Evolutionary conservation across 2,329 filamentous ascomycete species (phyloP).

Genomic region (Epichloe festucae): DNA sequence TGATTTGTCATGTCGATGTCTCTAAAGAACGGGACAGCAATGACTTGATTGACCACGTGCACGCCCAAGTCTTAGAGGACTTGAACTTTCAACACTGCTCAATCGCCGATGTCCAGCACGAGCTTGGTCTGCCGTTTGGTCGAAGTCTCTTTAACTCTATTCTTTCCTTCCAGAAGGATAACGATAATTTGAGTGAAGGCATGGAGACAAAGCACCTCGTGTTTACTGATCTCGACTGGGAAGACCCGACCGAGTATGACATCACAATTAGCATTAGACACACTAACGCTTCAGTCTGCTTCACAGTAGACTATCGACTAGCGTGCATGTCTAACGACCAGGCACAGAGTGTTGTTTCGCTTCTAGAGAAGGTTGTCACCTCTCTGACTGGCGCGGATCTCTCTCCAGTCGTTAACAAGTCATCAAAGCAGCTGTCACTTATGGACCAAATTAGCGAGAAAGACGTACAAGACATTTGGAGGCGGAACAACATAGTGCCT

Average conservation of each 20-base stretch:
- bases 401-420: background rate
- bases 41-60: slow-evolving; percentile 14
- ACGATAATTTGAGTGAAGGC: background rate
- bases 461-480: slow-evolving; percentile 1
- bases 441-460: background rate
- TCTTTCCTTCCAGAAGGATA: slow-evolving; percentile 17
- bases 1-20: slow-evolving; percentile 14
- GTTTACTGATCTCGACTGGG: slow-evolving; percentile 6
- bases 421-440: background rate
- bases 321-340: background rate
- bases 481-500: background rate
- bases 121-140: slow-evolving; percentile 10
- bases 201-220: background rate
- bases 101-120: slow-evolving; percentile 30
- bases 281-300: background rate
- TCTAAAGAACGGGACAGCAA: background rate
- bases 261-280: slow-evolving; percentile 12
- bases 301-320: slow-evolving; percentile 1
- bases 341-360: background rate
- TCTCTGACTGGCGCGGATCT: background rate
- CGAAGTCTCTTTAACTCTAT: slow-evolving; percentile 19
- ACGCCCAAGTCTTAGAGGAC: slow-evolving; percentile 30
- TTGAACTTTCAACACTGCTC: slow-evolving; percentile 37
- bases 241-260: slow-evolving; percentile 15
- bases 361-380: slow-evolving; percentile 1